A percentile compares a stretch with the other conserved stretches of the same genome.
phyloP scores from a whole-genome alignment of 345 rosid genomes.

The Lumnitzera littorea region DNA sequence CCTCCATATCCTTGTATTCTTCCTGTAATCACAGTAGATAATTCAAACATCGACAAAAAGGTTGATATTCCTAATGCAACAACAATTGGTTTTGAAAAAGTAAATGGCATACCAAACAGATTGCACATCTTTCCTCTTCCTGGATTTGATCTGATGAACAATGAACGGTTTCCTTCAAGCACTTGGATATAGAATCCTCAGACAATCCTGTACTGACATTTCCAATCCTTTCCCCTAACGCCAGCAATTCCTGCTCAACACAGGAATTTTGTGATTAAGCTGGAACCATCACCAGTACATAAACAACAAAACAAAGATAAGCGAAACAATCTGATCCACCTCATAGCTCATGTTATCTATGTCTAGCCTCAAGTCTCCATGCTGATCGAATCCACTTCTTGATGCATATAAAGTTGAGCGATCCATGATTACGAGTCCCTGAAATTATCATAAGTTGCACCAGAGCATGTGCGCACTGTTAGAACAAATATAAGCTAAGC shows the following conservation, averaged over 20 bases:
- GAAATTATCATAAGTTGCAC: constrained; percentile 13
- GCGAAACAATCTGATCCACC: constrained; percentile 27
- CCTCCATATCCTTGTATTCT: constrained; percentile 57
- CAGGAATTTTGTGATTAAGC: not conserved
- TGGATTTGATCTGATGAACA: constrained; percentile 30
- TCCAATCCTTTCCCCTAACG: constrained; percentile 85
- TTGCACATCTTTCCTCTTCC: constrained; percentile 54
- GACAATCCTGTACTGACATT: constrained; percentile 76
- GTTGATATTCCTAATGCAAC: not conserved
- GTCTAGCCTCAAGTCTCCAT: constrained; percentile 85
- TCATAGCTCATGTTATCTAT: constrained; percentile 80
- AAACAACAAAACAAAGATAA: not conserved
- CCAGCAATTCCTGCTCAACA: constrained; percentile 66
- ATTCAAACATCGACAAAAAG: not conserved
- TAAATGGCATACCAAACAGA: constrained; percentile 67
- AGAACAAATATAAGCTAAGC: no score
- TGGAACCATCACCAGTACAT: not conserved
- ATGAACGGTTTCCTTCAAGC: constrained; percentile 41
- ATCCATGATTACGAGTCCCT: constrained; percentile 55
- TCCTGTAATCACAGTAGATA: constrained; percentile 34
- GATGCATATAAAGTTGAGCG: constrained; percentile 46
- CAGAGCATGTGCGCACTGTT: not conserved
- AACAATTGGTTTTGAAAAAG: not conserved
- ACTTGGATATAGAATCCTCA: constrained; percentile 41
- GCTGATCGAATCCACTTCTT: constrained; percentile 53